Evolutionary conservation across 2,329 filamentous ascomycete genomes (phyloP).

Genomic region (Trichocomaceae sp.): DNA sequence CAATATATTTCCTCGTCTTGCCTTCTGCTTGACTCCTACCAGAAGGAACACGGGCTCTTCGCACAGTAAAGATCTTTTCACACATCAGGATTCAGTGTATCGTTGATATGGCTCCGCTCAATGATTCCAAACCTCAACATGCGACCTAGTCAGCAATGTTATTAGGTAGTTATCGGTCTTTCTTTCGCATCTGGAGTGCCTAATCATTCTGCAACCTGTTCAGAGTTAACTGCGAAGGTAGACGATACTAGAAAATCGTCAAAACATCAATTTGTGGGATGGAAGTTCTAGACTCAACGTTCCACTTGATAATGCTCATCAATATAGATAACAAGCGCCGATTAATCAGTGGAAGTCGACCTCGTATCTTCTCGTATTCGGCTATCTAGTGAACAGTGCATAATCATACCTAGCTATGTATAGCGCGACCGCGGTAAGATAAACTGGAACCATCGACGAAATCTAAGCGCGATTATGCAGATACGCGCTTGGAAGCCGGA

Average conservation of each 20-base stretch:
- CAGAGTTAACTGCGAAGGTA: not conserved
- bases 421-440: not conserved
- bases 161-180: not conserved
- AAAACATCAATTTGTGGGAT: not conserved
- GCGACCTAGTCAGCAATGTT: not conserved
- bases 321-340: constrained; percentile 43
- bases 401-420: too few species aligned
- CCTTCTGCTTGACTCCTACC: not conserved
- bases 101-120: not conserved
- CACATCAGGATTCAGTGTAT: not conserved
- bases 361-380: too few species aligned
- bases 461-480: not conserved
- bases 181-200: not conserved
- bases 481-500: not conserved
- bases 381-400: too few species aligned
- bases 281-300: not conserved
- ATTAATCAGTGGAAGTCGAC: constrained; percentile 28
- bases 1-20: not conserved
- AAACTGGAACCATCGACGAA: not conserved
- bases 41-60: not conserved
- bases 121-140: not conserved
- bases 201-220: not conserved
- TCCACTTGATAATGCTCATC: constrained; percentile 38
- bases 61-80: not conserved
- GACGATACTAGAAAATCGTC: not conserved